phyloP scores from a whole-genome alignment of 805 yeast species.

The Nakazawaea anatomiae region DNA sequence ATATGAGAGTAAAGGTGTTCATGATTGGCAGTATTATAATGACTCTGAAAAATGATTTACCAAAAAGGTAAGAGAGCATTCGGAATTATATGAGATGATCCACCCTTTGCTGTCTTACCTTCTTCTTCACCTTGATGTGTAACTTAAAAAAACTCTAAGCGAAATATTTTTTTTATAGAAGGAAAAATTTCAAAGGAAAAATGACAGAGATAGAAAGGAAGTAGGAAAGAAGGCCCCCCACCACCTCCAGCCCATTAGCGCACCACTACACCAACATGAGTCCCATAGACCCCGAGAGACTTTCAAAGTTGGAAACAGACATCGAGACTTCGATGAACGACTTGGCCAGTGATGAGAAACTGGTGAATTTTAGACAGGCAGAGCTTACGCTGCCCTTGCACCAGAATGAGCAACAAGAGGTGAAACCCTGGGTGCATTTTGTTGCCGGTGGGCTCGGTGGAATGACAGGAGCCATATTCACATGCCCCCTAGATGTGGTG shows the following conservation, averaged over 20 bases:
- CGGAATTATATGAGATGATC: too few species aligned
- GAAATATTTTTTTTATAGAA: background rate
- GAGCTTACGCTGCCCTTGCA: slow-evolving; percentile 4
- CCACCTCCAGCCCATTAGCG: background rate
- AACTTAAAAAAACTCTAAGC: too few species aligned
- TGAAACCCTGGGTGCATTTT: slow-evolving; percentile 68
- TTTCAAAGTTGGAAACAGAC: slow-evolving; percentile 42
- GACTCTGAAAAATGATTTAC: too few species aligned
- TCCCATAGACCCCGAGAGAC: slow-evolving; percentile 13
- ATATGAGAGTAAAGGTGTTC: too few species aligned
- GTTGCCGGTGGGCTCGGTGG: slow-evolving; percentile 96
- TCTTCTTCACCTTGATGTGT: too few species aligned
- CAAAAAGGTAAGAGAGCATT: too few species aligned
- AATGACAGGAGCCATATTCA: slow-evolving; percentile 92
- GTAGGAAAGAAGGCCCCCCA: too few species aligned
- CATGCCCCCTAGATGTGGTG: slow-evolving; percentile 95
- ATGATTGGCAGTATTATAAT: too few species aligned
- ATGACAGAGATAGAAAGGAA: background rate
- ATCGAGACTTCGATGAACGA: slow-evolving; percentile 56
- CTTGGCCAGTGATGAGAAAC: slow-evolving; percentile 68
- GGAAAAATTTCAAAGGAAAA: background rate
- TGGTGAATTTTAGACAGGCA: slow-evolving; percentile 38
- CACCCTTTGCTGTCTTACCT: too few species aligned
- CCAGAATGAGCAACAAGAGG: slow-evolving; percentile 12
- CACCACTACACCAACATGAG: background rate